Base-by-base conservation (phyloP, 2,329 filamentous ascomycete species). In the Pyricularia pennisetigena region DNA sequence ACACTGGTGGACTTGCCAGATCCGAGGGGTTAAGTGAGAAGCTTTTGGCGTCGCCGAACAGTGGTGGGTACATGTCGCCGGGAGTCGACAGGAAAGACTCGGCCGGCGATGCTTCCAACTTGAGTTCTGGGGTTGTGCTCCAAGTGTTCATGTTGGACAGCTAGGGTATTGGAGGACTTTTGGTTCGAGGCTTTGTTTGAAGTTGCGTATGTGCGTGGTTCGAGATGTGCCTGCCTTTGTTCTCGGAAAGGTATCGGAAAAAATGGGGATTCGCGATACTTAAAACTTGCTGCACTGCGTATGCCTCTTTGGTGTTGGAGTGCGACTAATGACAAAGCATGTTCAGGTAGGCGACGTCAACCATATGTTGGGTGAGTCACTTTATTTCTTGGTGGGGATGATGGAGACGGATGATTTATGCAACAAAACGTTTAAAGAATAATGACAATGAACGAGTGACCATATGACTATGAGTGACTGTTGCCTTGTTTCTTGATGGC, bases 51-150 rank as follows among this genome's bases (percentile, higher is more conserved):
- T 73, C 73, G 69, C 72, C 73, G 73, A 86, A 85, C 32, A 86
- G 79, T 2, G 83, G 81, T 14, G 83, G 75, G 74, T 81, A 83
- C 70, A 78, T 76, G 69, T 85, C 82, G 70, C 81, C 79, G 2
- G 83, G 82, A 0, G 80, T 77, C 2, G 85, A 86, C 54, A 86
- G 75, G 63, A 85, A 79, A 5, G 84, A 86, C 75, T 86, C 85
- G 74, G 82, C 77, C 2, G 84, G 84, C 59, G 84, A 86, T 69
- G 79, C 73, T 76, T 86, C 83, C 71, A 85, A 80, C 76, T 86
- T 86, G 75, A 83, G 74, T 69, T 78, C 74, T 54, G 82, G 79
- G 76, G 75, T 78, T 76, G 70, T 69, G 69, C 77, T 73, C 76
- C 76, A 79, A 65, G 76, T 76, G 68, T 78, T 76, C 82, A 83